Percentiles rank a stretch among this genome's conserved stretches.
Evolutionary conservation across 192 early-diverging fungal species (phyloP).

Genomic region (Entophlyctis luteolus): DNA sequence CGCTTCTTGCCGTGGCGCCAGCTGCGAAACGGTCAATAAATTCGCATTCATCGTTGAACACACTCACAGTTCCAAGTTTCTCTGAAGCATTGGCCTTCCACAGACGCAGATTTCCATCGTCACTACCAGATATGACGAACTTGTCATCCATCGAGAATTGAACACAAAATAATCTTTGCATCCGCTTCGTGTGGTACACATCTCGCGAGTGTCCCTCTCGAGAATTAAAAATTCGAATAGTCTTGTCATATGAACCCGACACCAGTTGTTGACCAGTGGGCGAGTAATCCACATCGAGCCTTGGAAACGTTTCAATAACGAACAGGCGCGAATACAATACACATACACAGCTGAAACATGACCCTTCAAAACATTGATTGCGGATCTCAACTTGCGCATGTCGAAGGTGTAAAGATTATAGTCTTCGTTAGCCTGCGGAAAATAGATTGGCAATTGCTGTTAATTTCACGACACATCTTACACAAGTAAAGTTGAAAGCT

Average conservation of each 20-base stretch:
- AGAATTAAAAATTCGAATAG: constrained; percentile 81
- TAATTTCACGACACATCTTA: constrained; percentile 45
- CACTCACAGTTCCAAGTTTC: constrained; percentile 64
- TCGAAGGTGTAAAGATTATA: constrained; percentile 97
- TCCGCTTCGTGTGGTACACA: constrained; percentile 96
- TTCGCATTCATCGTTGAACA: neutral
- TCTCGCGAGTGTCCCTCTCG: constrained; percentile 80
- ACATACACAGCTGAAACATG: constrained; percentile 94
- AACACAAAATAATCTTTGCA: constrained; percentile 93
- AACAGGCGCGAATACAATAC: neutral
- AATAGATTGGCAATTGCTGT: constrained; percentile 26
- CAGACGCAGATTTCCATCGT: constrained; percentile 95
- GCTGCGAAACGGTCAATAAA: constrained; percentile 21
- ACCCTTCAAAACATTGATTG: constrained; percentile 85
- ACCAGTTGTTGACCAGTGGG: constrained; percentile 96
- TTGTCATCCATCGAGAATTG: constrained; percentile 92
- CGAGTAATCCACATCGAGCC: constrained; percentile 93
- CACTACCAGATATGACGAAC: constrained; percentile 89
- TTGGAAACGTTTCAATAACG: constrained; percentile 26
- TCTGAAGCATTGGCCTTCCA: constrained; percentile 96
- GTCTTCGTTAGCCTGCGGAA: constrained; percentile 83
- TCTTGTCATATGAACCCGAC: constrained; percentile 92
- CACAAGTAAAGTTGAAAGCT: constrained; percentile 86
- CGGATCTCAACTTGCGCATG: constrained; percentile 88
- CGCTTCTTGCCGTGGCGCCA: constrained; percentile 64